Evolutionary conservation across 106 monocot genomes (phyloP), one percentile per base, ranked within the genome.

Genomic region (Hemerocallis citrina): DNA sequence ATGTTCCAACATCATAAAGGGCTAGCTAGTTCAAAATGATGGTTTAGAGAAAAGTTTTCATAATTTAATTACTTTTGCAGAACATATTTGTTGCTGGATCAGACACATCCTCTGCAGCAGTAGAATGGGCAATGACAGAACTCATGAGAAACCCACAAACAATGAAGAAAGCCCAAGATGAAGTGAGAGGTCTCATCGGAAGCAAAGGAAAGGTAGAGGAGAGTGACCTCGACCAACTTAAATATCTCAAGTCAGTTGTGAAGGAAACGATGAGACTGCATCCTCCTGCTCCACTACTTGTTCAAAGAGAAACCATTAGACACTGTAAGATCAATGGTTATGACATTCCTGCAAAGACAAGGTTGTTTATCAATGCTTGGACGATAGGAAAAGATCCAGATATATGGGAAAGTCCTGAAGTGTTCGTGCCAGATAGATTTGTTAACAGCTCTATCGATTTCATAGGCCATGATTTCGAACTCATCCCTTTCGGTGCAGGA

Each of bases 61-160:
- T n/a, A n/a, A n/a, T n/a, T n/a, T n/a, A n/a, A n/a, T n/a, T n/a
- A n/a, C n/a, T n/a, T n/a, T n/a, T n/a, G n/a, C 34, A 67, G 67
- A 42, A 67, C 13, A 28, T 67, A 28, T 67, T 67, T 32, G 28
- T 56, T 4, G 43, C 40, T 7, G 67, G 55, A 56, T 17, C 67
- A 32, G 67, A 67, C 22, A 67, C 55, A 0, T 17, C 30, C 19
- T 4, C 56, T 0, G 67, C 55, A 4, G 27, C 67, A 3, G 9
- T 56, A 4, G 67, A 55, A 14, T 67, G 67, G 67, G 42, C 30
- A 28, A 67, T 67, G 67, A 32, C 55, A 4, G 67, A 67, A 40
- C 67, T 67, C 6, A 67, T 67, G n/a, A 67, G 20, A 28, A 41
- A 67, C n/a, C 42, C 67, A 6, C 9, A 1, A 23, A 20, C 42